Evolutionary conservation across 129 eudicot species (phyloP).

Genomic region (Saposhnikovia divaricata): DNA sequence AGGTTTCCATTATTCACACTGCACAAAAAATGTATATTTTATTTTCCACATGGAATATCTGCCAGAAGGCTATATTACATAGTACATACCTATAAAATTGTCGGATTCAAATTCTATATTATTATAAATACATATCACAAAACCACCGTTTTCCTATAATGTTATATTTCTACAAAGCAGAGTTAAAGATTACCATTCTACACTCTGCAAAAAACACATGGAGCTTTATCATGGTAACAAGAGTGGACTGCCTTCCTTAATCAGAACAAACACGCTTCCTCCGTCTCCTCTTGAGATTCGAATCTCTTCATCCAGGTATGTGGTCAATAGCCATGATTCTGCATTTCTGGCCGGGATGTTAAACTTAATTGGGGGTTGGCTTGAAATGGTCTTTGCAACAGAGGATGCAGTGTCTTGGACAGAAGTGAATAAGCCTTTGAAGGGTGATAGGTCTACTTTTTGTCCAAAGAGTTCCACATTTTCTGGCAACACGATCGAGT

Average conservation of each 20-base stretch:
- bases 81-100: neutral
- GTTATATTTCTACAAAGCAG: neutral
- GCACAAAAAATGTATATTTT: neutral
- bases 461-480: slow-evolving; percentile 72
- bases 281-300: slow-evolving; percentile 91
- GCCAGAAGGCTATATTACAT: neutral
- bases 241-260: slow-evolving; percentile 67
- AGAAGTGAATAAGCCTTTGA: slow-evolving; percentile 59
- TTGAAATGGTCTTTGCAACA: slow-evolving; percentile 74
- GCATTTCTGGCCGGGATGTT: slow-evolving; percentile 47
- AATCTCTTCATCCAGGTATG: slow-evolving; percentile 83
- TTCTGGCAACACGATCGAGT: slow-evolving; percentile 73
- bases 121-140: neutral
- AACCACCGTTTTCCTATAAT: neutral
- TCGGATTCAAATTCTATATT: neutral
- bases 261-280: slow-evolving; percentile 79
- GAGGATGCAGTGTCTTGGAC: slow-evolving; percentile 81
- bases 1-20: neutral
- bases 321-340: slow-evolving; percentile 85
- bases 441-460: slow-evolving; percentile 61
- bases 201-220: neutral
- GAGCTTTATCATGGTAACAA: slow-evolving; percentile 27
- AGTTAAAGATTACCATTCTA: neutral
- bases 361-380: slow-evolving; percentile 71
- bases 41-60: neutral